phyloP scores from a whole-genome alignment of 148 eudicot genomes.

The Arctostaphylos glauca region DNA sequence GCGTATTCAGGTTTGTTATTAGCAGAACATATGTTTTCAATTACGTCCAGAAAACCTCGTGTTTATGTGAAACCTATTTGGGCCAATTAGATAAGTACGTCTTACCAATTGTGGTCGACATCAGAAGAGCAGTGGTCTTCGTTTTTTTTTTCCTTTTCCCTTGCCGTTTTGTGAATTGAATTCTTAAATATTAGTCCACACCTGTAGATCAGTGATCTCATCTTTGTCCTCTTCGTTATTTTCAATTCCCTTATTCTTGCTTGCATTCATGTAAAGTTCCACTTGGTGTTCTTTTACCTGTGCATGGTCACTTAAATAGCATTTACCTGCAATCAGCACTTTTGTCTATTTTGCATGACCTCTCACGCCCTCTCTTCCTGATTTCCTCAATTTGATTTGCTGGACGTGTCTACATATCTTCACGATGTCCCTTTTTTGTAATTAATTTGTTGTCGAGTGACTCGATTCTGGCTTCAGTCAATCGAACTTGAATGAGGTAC shows the following conservation, averaged over 20 bases:
- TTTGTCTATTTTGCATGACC: not conserved
- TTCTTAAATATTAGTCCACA: too few relatives aligned
- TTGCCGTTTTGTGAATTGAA: too few relatives aligned
- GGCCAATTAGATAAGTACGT: not conserved
- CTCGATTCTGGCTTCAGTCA: too few relatives aligned
- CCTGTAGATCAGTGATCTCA: not conserved
- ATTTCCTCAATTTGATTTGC: not conserved
- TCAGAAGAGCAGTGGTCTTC: not conserved
- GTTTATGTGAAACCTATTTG: not conserved
- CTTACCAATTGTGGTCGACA: not conserved
- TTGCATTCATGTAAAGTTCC: not conserved
- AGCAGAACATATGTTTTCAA: too few relatives aligned
- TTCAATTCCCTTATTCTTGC: too few relatives aligned
- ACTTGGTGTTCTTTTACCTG: not conserved
- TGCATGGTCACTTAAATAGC: not conserved
- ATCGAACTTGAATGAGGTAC: not conserved
- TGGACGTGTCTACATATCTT: not conserved
- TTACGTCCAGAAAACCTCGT: not conserved
- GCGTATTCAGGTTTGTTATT: conserved; percentile 73
- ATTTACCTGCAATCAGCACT: not conserved
- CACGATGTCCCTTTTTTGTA: not conserved
- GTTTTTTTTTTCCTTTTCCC: not conserved
- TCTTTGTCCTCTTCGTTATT: not conserved
- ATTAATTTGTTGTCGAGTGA: not conserved
- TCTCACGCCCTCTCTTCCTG: not conserved